Evolutionary conservation across 176 grass and related monocot species (phyloP).

Genomic region (Carex scoparia): DNA sequence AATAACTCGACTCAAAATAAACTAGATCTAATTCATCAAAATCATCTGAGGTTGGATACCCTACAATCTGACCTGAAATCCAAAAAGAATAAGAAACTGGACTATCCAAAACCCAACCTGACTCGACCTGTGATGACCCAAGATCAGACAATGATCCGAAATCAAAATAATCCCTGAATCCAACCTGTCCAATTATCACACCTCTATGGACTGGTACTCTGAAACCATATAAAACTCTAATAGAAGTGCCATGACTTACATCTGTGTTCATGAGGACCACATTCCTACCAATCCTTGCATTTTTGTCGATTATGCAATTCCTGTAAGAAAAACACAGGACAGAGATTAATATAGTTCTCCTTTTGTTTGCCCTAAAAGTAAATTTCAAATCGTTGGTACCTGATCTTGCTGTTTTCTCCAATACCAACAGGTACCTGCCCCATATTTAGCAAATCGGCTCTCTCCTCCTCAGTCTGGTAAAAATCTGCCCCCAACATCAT

Average conservation of each 20-base stretch:
- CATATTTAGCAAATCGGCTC: constrained; percentile 41
- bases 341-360: neutral
- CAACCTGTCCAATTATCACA: neutral
- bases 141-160: no score
- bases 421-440: constrained; percentile 71
- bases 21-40: neutral
- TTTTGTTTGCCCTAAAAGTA: neutral
- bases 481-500: constrained; percentile 93
- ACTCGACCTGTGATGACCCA: neutral
- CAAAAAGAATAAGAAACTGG: neutral
- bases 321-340: constrained; percentile 20
- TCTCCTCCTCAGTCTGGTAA: constrained; percentile 70
- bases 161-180: neutral
- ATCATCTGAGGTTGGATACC: neutral
- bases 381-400: constrained; percentile 32
- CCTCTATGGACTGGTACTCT: neutral
- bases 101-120: neutral
- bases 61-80: neutral
- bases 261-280: constrained; percentile 57
- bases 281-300: constrained; percentile 74
- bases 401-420: constrained; percentile 63
- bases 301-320: constrained; percentile 83
- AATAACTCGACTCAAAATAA: neutral
- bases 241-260: constrained; percentile 27
- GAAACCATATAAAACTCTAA: neutral